Evolutionary conservation across 306 rosid genomes (phyloP), one percentile per base, ranked within the genome.

Genomic region (Astragalus glycyphyllos): DNA sequence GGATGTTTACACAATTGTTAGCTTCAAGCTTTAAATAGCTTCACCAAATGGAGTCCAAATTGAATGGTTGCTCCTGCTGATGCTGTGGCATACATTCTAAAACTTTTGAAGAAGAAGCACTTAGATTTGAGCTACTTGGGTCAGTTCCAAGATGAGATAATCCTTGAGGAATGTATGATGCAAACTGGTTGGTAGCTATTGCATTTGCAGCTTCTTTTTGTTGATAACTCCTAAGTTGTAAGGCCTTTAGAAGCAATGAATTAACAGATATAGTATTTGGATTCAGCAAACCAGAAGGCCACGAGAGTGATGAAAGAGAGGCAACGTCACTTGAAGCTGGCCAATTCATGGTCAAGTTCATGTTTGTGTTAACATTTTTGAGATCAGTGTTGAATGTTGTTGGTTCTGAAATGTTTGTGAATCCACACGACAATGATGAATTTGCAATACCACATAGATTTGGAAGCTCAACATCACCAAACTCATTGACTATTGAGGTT

Each of bases 31-130:
- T 56, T 58, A 40, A 32, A 15, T 31, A 60, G 13, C 66, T 60
- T 93, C 88, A 91, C 97, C 97, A 91, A 31, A 87, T 61, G 85
- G 97, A 91, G 92, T 94, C 97, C 95, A 86, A 77, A 76, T 86
- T 85, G 84, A 94, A 91, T 82, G 97, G 95, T 82, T 86, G 97
- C 92, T 86, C 92, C 73, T 69, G 87, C 1, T 71, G 81, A 23
- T 81, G 87, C 6, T 82, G 86, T 16, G 90, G 72, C 65, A 74
- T 64, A 13, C 86, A 73, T 50, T 87, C 93, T 74, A 86, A 72
- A 13, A 83, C 79, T 73, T 81, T 79, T 12, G 83, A 86, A 34
- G 96, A 90, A 62, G 92, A 84, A 63, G 91, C 83, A 79, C 59
- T 87, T 65, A 78, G 56, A 67, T 81, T 83, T 23, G 92, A 77